Evolutionary conservation across 2,329 filamentous ascomycete genomes (phyloP).

Genomic region (Calonectria hongkongensis): DNA sequence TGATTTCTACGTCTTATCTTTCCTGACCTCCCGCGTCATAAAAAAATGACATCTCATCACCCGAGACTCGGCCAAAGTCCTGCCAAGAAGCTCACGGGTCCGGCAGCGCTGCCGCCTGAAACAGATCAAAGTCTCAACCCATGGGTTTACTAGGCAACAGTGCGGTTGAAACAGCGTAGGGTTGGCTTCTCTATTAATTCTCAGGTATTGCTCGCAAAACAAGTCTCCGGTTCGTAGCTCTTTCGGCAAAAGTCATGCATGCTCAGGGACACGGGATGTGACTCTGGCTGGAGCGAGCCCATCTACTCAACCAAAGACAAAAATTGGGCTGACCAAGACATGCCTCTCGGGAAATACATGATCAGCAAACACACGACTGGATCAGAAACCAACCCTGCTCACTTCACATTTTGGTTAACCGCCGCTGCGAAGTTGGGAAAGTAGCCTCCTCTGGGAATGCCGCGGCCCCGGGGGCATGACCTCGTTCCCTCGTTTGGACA

Average conservation of each 20-base stretch:
- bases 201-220: background rate
- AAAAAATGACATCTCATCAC: background rate
- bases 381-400: background rate
- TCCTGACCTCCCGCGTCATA: background rate
- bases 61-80: background rate
- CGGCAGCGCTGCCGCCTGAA: background rate
- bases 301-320: background rate
- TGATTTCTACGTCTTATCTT: background rate
- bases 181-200: background rate
- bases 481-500: background rate
- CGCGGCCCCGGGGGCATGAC: background rate
- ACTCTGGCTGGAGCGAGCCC: background rate
- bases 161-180: background rate
- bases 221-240: background rate
- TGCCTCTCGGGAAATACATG: constrained; percentile 7
- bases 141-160: constrained; percentile 13
- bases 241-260: background rate
- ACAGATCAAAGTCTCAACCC: background rate
- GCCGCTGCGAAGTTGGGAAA: background rate
- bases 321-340: constrained; percentile 18
- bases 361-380: background rate
- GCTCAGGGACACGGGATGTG: constrained; percentile 9
- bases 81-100: background rate
- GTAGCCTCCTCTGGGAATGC: background rate
- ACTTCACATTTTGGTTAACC: background rate